Evolutionary conservation across 768 basidiomycete species (phyloP).

Genomic region (Lepiota subincarnata): DNA sequence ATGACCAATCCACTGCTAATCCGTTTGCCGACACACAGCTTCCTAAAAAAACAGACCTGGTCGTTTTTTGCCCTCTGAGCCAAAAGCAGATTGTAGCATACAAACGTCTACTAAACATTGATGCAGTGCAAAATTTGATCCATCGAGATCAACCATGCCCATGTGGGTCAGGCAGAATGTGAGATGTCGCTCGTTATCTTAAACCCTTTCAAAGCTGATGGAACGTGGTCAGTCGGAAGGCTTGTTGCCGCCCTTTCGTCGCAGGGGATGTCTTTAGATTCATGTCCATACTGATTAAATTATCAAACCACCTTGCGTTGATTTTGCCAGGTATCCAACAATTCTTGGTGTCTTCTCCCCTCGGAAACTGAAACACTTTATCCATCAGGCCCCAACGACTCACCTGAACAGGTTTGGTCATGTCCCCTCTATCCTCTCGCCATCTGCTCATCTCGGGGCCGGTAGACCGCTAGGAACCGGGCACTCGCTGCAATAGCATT

Average conservation of each 20-base stretch:
- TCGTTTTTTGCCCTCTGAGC: constrained; percentile 91
- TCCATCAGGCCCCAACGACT: constrained; percentile 59
- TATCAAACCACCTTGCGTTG: constrained; percentile 85
- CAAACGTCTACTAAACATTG: constrained; percentile 59
- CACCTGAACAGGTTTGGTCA: constrained; percentile 53
- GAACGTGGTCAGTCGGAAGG: constrained; percentile 30
- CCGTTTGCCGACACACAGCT: constrained; percentile 41
- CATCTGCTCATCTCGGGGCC: background rate
- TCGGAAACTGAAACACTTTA: constrained; percentile 1
- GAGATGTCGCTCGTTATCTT: constrained; percentile 17
- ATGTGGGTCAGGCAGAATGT: constrained; percentile 64
- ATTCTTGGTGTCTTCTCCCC: background rate
- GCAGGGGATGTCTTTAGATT: constrained; percentile 71
- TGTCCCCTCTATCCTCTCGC: too few species aligned
- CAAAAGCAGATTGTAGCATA: constrained; percentile 68
- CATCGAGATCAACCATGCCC: constrained; percentile 67
- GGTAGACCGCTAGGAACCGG: constrained; percentile 50
- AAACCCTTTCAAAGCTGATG: constrained; percentile 6
- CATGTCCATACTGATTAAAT: constrained; percentile 78
- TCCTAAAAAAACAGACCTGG: constrained; percentile 83
- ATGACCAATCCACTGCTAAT: background rate
- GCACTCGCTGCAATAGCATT: constrained; percentile 62
- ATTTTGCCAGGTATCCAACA: constrained; percentile 67
- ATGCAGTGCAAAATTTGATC: constrained; percentile 67
- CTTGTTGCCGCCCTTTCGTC: constrained; percentile 42